These are phyloP conservation scores for Chlamydomonas sp. DNA, from an alignment of 139 green algal genomes.

Conservation along the genomic window DNA sequence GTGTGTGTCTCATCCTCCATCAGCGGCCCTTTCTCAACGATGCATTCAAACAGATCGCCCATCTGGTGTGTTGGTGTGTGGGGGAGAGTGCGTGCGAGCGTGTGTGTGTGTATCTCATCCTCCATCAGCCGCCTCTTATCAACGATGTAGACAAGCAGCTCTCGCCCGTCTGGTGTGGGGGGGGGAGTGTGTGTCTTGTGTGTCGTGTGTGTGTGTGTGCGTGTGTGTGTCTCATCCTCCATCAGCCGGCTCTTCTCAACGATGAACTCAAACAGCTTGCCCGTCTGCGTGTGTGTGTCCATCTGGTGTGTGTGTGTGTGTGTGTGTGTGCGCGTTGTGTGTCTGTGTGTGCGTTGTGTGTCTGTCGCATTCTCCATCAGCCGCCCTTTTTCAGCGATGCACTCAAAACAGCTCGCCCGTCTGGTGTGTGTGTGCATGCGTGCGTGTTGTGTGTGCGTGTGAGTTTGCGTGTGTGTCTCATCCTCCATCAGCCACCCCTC, in stretches of 20 bases:
- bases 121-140: conserved; percentile 96
- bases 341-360: too few relatives aligned
- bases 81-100: too few relatives aligned
- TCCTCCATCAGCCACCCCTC: conserved; percentile 95
- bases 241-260: conserved; percentile 96
- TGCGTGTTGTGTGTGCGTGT: too few relatives aligned
- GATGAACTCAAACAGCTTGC: conserved; percentile 99
- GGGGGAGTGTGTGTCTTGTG: too few relatives aligned
- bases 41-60: conserved; percentile 99
- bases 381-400: conserved; percentile 98
- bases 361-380: conserved; percentile 94
- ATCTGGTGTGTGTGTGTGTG: too few relatives aligned
- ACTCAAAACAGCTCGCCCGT: conserved; percentile 98
- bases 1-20: conserved; percentile 95
- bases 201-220: too few relatives aligned
- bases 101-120: conserved; percentile 96
- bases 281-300: too few relatives aligned
- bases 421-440: too few relatives aligned
- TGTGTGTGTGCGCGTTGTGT: too few relatives aligned
- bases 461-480: too few relatives aligned
- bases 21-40: conserved; percentile 97
- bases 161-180: conserved; percentile 82
- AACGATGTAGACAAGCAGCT: conserved; percentile 99
- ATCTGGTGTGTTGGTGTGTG: too few relatives aligned
- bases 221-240: conserved; percentile 97